phyloP scores from a whole-genome alignment of 1,139 yeast species.

The Magnusiomyces magnusii region DNA sequence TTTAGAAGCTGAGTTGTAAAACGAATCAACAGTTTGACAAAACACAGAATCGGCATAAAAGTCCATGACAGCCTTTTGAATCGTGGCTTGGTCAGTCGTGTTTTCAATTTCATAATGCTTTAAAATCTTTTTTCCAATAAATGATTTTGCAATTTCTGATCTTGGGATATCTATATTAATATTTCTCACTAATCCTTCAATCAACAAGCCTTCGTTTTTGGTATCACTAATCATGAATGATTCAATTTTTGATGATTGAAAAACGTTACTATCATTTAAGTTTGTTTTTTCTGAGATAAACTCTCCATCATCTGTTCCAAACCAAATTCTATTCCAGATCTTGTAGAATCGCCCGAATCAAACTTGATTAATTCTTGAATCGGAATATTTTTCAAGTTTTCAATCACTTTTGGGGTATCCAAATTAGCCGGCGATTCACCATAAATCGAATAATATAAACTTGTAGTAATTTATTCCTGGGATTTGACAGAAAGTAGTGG shows the following conservation, averaged over 20 bases:
- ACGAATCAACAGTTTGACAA: slow-evolving; percentile 10
- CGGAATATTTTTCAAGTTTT: slow-evolving; percentile 13
- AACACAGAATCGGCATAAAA: slow-evolving; percentile 13
- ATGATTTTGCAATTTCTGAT: not conserved
- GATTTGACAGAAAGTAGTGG: slow-evolving; percentile 6
- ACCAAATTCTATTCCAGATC: slow-evolving; percentile 13
- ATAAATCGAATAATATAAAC: not conserved
- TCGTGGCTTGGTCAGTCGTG: not conserved
- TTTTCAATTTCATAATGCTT: slow-evolving; percentile 1
- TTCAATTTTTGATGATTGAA: slow-evolving; percentile 11
- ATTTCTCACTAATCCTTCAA: not conserved
- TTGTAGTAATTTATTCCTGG: slow-evolving; percentile 6
- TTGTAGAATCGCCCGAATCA: not conserved
- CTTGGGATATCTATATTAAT: not conserved
- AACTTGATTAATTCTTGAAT: slow-evolving; percentile 14
- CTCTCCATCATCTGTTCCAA: slow-evolving; percentile 11
- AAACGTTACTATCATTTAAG: slow-evolving; percentile 7
- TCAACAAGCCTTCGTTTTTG: slow-evolving; percentile 12
- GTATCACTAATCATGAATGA: slow-evolving; percentile 19
- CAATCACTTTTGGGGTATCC: slow-evolving; percentile 10
- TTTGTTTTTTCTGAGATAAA: not conserved
- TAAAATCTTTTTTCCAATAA: slow-evolving; percentile 3
- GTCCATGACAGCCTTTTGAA: not conserved
- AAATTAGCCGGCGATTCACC: not conserved
- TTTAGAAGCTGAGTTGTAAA: not conserved